Evolutionary conservation across 2,329 filamentous ascomycete genomes (phyloP).

Genomic region (Talaromyces sp.): DNA sequence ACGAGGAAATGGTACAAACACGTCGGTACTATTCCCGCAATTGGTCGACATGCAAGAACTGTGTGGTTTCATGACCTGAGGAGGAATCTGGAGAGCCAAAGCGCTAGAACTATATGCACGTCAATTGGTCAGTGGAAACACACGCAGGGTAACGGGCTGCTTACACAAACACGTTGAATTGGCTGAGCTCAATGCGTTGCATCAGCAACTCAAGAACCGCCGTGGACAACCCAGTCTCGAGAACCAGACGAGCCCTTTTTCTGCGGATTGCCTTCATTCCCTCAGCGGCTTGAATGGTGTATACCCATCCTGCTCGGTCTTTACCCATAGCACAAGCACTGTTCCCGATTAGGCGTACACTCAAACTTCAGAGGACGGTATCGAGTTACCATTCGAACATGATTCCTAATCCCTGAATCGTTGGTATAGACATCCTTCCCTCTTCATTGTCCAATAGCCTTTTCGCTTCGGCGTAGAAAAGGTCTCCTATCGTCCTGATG

Average conservation of each 20-base stretch:
- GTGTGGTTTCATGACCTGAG: constrained; percentile 15
- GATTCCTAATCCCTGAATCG: constrained; percentile 33
- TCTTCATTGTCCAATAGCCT: constrained; percentile 36
- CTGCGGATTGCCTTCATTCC: constrained; percentile 19
- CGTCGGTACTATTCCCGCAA: constrained; percentile 18
- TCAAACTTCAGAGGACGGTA: neutral
- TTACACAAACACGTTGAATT: constrained; percentile 15
- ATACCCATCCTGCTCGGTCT: constrained; percentile 30
- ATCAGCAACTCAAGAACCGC: constrained; percentile 20
- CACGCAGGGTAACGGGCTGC: neutral
- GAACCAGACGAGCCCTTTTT: constrained; percentile 20
- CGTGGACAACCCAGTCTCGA: constrained; percentile 15
- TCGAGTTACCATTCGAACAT: constrained; percentile 19
- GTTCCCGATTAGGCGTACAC: neutral
- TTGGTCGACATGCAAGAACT: constrained; percentile 19
- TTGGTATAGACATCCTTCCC: constrained; percentile 31
- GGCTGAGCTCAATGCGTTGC: constrained; percentile 22
- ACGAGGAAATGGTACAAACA: constrained; percentile 28
- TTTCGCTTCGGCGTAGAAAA: constrained; percentile 37
- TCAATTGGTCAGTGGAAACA: neutral
- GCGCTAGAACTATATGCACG: constrained; percentile 1
- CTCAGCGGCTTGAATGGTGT: constrained; percentile 24
- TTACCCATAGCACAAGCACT: constrained; percentile 26
- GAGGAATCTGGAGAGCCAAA: constrained; percentile 11
- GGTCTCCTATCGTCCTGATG: constrained; percentile 29